phyloP scores from a whole-genome alignment of 306 rosid genomes.

The Adenanthera pavonina region DNA sequence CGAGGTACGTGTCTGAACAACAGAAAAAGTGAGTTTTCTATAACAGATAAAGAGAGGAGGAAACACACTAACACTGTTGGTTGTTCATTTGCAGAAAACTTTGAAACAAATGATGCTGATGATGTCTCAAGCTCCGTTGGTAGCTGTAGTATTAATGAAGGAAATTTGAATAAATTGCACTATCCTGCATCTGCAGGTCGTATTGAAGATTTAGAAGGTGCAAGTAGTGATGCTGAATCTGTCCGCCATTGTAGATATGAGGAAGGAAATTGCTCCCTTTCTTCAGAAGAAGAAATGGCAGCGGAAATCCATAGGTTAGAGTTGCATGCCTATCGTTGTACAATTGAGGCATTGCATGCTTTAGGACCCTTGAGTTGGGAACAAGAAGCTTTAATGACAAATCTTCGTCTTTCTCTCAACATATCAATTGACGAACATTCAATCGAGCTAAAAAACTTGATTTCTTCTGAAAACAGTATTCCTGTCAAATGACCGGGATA shows the following conservation, averaged over 20 bases:
- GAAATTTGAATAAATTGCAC: neutral
- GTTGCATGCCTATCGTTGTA: slow-evolving; percentile 18
- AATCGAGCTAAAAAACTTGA: neutral
- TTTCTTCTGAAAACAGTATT: neutral
- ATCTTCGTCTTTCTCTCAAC: slow-evolving; percentile 6
- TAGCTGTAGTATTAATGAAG: neutral
- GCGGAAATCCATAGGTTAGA: slow-evolving; percentile 13
- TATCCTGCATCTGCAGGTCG: slow-evolving; percentile 44
- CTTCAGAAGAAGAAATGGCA: neutral
- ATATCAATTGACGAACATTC: slow-evolving; percentile 1
- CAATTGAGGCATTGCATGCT: slow-evolving; percentile 14
- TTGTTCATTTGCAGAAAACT: neutral
- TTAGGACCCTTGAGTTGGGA: slow-evolving; percentile 15
- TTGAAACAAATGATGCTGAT: neutral
- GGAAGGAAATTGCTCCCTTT: slow-evolving; percentile 33
- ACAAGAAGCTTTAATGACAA: slow-evolving; percentile 5
- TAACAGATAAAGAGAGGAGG: neutral
- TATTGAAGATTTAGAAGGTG: slow-evolving; percentile 43
- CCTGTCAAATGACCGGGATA: neutral
- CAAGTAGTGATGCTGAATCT: slow-evolving; percentile 55
- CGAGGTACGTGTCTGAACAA: neutral
- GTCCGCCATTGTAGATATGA: slow-evolving; percentile 37
- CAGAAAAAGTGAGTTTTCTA: neutral
- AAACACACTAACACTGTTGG: neutral
- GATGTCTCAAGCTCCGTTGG: neutral